Base-by-base conservation (phyloP, 805 yeast genomes). In the Kodamaea kakaduensis region DNA sequence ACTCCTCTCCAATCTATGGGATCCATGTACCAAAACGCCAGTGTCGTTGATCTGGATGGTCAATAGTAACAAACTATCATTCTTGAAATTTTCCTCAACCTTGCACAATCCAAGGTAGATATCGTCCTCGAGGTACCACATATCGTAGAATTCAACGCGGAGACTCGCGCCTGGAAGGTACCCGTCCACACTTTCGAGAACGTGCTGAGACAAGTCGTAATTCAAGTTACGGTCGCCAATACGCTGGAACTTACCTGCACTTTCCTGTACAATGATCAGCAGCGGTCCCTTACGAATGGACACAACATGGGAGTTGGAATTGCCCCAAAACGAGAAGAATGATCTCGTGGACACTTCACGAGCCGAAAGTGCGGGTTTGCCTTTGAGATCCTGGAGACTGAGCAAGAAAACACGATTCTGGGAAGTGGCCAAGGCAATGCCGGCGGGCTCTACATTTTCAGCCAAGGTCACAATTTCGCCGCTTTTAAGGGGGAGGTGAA, bases 361-460 rank as follows among this genome's bases (percentile, higher is more conserved):
- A 41, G 41, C 56, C 51, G 60, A 56, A 40, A 73, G 48, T 9
- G 51, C 50, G 1, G 84, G 78, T 47, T 77, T 80, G 20, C 94
- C 90, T 22, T 74, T 66, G 31, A 75, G 66, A 54, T 87, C 93
- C 42, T 82, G 73, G 20, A 88, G 61, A 0, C 80, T 65, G 2
- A 86, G 50, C 27, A 84, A 63, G 5, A 81, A 54, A 27, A 81
- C 75, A 41, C 89, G 67, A 16, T 86, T 86, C 42, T 73, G 62
- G 3, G 84, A 75, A 0, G 96, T 86, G 6, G 87, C 74, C 6
- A 82, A 50, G 0, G 81, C 66, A 4, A 86, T 64, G 2, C 96
- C 96, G 1, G 83, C 77, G 0, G 93, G 89, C 44, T 79, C 86
- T 8, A 81, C 68, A 41, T 73, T 73, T 36, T 77, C 75, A 1